Conservation (phyloP, 805 yeast species). For the Peterozyma toletana region DNA sequence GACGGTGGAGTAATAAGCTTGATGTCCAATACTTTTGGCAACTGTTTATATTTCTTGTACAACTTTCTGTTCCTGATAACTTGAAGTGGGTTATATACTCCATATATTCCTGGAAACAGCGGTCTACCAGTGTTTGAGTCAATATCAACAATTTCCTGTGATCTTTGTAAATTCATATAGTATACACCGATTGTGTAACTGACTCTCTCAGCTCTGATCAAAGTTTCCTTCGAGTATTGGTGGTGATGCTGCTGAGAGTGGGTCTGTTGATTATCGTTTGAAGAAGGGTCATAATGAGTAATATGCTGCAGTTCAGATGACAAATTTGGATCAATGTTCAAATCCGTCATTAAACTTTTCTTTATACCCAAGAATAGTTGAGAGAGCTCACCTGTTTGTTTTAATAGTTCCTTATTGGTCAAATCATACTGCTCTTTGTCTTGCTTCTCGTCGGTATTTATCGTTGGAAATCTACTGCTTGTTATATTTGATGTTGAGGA, state of each 20-base stretch:
- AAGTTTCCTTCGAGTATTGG: constrained; percentile 27
- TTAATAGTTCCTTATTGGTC: constrained; percentile 1
- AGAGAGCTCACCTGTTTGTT: constrained; percentile 31
- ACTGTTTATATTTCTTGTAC: constrained; percentile 42
- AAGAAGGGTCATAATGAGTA: background rate
- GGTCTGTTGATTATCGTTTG: constrained; percentile 7
- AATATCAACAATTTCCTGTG: constrained; percentile 19
- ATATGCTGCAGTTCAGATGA: constrained; percentile 8
- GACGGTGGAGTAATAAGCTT: constrained; percentile 57
- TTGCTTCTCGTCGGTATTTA: no score
- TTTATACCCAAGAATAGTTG: constrained; percentile 33
- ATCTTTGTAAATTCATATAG: constrained; percentile 39
- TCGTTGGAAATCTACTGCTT: no score
- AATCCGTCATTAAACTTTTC: constrained; percentile 31
- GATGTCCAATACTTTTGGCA: constrained; percentile 34
- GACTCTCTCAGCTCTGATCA: constrained; percentile 42
- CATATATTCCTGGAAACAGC: constrained; percentile 47
- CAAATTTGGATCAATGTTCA: constrained; percentile 28
- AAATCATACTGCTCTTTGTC: no score
- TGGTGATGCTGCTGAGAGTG: constrained; percentile 1
- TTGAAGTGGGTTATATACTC: constrained; percentile 76
- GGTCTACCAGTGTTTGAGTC: constrained; percentile 16
- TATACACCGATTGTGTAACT: constrained; percentile 40
- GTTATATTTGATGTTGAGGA: no score
- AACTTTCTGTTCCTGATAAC: constrained; percentile 66